Evolutionary conservation across 116 monocot species (phyloP), one percentile per base, ranked within the genome.

Genomic region (Papilionanthe hybrid): DNA sequence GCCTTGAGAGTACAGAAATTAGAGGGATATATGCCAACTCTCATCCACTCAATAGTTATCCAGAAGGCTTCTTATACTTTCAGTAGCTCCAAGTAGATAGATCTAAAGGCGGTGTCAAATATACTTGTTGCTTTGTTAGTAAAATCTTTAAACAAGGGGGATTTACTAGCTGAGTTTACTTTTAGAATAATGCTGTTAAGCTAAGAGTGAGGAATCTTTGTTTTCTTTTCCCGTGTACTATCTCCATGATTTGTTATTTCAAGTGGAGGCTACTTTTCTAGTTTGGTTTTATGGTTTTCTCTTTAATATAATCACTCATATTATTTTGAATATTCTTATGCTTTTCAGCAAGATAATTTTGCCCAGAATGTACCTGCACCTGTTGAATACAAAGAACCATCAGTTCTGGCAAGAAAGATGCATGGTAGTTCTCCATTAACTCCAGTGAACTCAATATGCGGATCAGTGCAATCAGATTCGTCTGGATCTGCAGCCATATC

Each of bases 381-480:
- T 67, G 29, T 78, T 7, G 93, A 86, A 72, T 50, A 18, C 78
- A 63, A 42, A 45, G 82, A 83, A 7, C 29, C 25, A 50, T 77
- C 58, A 45, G 50, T 81, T 56, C 25, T 80, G 65, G 41, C 75
- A 57, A 81, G 72, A 72, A 65, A 9, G 23, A 76, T 44, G 80
- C 75, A 81, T 44, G 41, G 77, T 57, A 71, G 29, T 81, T 89
- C 87, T 83, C 84, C 90, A 68, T 27, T 45, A 53, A 85, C 86
- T 53, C 65, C 87, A 50, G 20, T 78, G 32, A 80, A 78, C 84
- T 94, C 90, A 69, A 53, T 57, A 55, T 81, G 87, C 87, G 87
- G 80, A 72, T 93, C 96, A 44, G 79, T 81, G 50, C 86, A 84
- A 72, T 84, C 88, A 43, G 96, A 89, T 7, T 63, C 66, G 18